phyloP scores from a whole-genome alignment of 805 yeast genomes.

The Myxozyma vanderwaltii region DNA sequence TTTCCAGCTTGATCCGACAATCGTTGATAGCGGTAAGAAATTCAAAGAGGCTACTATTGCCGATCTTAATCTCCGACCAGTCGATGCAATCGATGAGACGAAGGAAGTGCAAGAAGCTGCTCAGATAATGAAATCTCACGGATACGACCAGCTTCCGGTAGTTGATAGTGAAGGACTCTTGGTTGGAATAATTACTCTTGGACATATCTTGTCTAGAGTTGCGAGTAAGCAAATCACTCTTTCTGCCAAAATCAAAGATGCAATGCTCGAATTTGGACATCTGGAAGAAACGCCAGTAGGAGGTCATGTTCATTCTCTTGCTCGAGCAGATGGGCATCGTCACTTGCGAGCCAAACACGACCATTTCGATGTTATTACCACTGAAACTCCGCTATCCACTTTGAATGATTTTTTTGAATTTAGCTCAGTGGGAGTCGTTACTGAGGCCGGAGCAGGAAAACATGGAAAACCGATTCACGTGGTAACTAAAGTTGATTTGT shows the following conservation, averaged over 20 bases:
- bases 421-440: conserved; percentile 79
- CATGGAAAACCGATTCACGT: conserved; percentile 73
- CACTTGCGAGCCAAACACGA: conserved; percentile 19
- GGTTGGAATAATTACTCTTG: conserved; percentile 74
- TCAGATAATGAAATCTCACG: conserved; percentile 68
- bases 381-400: conserved; percentile 64
- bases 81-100: conserved; percentile 65
- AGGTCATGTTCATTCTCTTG: conserved; percentile 44
- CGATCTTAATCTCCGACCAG: conserved; percentile 76
- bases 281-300: conserved; percentile 65
- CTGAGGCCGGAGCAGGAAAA: conserved; percentile 53
- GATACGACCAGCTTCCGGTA: conserved; percentile 85
- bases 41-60: conserved; percentile 61
- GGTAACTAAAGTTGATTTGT: conserved; percentile 83
- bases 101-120: conserved; percentile 67
- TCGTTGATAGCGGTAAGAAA: conserved; percentile 30
- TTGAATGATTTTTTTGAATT: conserved; percentile 80
- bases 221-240: conserved; percentile 61
- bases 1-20: conserved; percentile 42
- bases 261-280: conserved; percentile 74
- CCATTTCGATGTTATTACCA: conserved; percentile 65
- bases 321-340: conserved; percentile 4
- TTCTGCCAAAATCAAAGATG: conserved; percentile 57
- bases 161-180: conserved; percentile 60
- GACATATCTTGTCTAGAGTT: conserved; percentile 66